Conservation (phyloP, 139 green algal species). For the Nannochloris sp. region DNA sequence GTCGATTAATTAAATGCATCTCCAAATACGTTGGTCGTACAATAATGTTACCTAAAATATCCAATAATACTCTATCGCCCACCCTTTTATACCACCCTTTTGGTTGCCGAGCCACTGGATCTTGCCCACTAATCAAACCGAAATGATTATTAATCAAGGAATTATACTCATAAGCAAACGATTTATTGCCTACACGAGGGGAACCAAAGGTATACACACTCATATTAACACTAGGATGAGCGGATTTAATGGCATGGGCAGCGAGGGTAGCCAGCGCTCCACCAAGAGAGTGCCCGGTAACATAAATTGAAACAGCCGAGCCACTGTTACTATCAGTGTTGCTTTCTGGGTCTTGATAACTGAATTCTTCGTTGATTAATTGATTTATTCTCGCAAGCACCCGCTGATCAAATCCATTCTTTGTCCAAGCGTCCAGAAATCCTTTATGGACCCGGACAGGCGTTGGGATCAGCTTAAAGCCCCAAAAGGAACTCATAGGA, state of each 20-base stretch:
- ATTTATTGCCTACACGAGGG: conserved; percentile 47
- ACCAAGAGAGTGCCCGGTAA: conserved; percentile 32
- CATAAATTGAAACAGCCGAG: conserved; percentile 1
- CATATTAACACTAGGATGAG: neutral
- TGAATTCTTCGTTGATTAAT: neutral
- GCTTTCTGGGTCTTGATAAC: neutral
- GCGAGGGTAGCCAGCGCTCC: conserved; percentile 36
- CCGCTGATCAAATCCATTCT: neutral
- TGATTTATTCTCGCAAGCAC: neutral
- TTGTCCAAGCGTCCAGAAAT: conserved; percentile 8
- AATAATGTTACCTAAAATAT: conserved; percentile 31
- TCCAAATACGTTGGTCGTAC: conserved; percentile 35
- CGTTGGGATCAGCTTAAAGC: neutral
- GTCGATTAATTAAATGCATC: neutral
- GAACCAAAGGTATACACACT: conserved; percentile 45
- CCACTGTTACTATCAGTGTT: neutral
- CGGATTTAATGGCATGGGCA: conserved; percentile 11
- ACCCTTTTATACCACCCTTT: conserved; percentile 42
- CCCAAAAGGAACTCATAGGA: neutral
- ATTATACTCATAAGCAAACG: conserved; percentile 41
- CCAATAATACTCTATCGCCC: conserved; percentile 39
- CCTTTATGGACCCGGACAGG: conserved; percentile 33
- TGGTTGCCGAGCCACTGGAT: conserved; percentile 10
- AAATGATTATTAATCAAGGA: conserved; percentile 37
- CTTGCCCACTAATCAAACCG: conserved; percentile 37